Conservation (phyloP, 768 basidiomycete species). For the Kwoniella sp. region DNA sequence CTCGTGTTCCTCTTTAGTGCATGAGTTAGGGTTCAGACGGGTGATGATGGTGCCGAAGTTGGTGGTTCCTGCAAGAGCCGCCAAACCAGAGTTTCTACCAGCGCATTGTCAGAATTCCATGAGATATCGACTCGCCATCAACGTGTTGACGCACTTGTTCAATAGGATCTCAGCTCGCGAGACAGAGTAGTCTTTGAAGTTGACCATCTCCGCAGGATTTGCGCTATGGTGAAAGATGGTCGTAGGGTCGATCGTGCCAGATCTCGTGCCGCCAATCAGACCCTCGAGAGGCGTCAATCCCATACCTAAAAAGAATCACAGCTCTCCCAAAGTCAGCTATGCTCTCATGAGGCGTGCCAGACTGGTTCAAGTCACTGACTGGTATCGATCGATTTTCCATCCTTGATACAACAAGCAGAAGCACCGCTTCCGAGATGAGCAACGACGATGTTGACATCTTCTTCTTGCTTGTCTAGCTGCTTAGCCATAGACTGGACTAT, state of each 20-base stretch:
- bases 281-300: slow-evolving; percentile 87
- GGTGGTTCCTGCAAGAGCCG: slow-evolving; percentile 74
- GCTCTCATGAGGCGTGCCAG: no score
- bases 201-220: slow-evolving; percentile 63
- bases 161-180: slow-evolving; percentile 58
- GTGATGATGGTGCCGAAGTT: slow-evolving; percentile 71
- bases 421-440: slow-evolving; percentile 91
- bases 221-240: slow-evolving; percentile 82
- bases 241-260: slow-evolving; percentile 79
- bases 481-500: slow-evolving; percentile 68
- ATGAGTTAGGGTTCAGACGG: slow-evolving; percentile 58
- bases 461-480: slow-evolving; percentile 63
- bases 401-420: slow-evolving; percentile 72
- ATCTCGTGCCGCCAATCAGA: slow-evolving; percentile 83
- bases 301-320: slow-evolving; percentile 60
- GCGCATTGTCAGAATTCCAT: no score
- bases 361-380: slow-evolving; percentile 56
- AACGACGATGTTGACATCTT: slow-evolving; percentile 71
- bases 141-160: slow-evolving; percentile 56
- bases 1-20: slow-evolving; percentile 43
- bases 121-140: no score
- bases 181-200: slow-evolving; percentile 51
- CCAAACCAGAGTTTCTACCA: slow-evolving; percentile 70
- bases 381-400: slow-evolving; percentile 77
- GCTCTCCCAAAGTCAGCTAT: no score